Evolutionary conservation across 2,329 filamentous ascomycete genomes (phyloP).

Genomic region (Arthrobotrys iridis): DNA sequence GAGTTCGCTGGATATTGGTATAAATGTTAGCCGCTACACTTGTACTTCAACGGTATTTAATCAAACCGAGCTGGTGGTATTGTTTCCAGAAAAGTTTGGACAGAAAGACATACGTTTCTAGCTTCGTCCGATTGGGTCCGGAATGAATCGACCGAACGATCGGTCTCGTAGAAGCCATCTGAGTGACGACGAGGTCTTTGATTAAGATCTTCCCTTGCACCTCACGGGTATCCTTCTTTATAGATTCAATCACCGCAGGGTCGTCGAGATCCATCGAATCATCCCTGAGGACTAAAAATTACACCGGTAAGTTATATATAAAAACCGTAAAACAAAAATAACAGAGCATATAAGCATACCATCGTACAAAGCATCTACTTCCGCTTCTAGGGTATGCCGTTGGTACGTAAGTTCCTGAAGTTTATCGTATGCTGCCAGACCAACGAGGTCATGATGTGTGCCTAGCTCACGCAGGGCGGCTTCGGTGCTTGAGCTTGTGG

Average conservation of each 20-base stretch:
- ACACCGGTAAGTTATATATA: constrained; percentile 33
- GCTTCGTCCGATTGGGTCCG: constrained; percentile 47
- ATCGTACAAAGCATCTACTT: constrained; percentile 36
- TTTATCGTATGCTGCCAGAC: constrained; percentile 24
- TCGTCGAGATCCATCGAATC: constrained; percentile 52
- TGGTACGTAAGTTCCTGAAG: constrained; percentile 45
- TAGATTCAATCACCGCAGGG: constrained; percentile 9
- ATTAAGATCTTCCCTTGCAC: constrained; percentile 40
- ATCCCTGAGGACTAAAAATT: constrained; percentile 21
- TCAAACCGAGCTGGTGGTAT: no score
- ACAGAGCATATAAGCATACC: constrained; percentile 3
- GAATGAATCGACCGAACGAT: constrained; percentile 48
- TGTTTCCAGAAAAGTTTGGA: not conserved
- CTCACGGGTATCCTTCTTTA: constrained; percentile 28
- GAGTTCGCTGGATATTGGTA: constrained; percentile 33
- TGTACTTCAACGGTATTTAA: no score
- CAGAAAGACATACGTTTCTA: constrained; percentile 40
- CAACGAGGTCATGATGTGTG: constrained; percentile 25
- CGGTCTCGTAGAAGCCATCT: constrained; percentile 47
- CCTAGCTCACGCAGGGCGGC: constrained; percentile 26
- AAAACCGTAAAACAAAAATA: not conserved
- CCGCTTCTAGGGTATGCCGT: constrained; percentile 32
- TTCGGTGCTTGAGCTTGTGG: constrained; percentile 24
- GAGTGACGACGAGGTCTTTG: constrained; percentile 46
- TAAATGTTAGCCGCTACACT: no score